These are phyloP conservation scores for Pythium diclinum DNA, from an alignment of 352 stramenopile species.

Conservation along the genomic window DNA sequence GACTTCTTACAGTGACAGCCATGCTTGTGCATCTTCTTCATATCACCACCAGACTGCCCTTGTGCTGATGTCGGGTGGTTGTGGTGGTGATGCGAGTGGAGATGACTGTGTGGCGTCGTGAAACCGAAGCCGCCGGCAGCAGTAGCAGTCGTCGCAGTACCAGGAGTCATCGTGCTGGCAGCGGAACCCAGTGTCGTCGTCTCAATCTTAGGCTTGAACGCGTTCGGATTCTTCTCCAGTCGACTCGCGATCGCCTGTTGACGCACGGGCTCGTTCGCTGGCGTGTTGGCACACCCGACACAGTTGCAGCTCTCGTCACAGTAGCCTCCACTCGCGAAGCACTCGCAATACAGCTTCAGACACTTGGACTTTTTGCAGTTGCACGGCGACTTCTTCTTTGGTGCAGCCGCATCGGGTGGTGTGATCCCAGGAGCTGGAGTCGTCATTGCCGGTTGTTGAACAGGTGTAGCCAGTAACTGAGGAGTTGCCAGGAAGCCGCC, in stretches of 20 bases:
- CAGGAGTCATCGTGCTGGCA: background rate
- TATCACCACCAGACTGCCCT: conserved; percentile 12
- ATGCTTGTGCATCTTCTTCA: conserved; percentile 90
- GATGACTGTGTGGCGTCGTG: conserved; percentile 20
- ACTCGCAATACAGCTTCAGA: conserved; percentile 97
- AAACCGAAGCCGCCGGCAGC: conserved; percentile 10
- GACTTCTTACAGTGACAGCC: conserved; percentile 97
- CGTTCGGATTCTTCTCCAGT: conserved; percentile 92
- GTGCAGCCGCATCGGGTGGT: conserved; percentile 5
- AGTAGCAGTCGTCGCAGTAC: background rate
- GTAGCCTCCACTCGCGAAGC: conserved; percentile 91
- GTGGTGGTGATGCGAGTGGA: conserved; percentile 9
- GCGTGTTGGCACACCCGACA: conserved; percentile 88
- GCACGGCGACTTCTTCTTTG: conserved; percentile 78
- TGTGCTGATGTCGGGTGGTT: background rate
- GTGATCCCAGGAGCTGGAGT: conserved; percentile 2
- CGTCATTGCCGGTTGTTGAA: conserved; percentile 9
- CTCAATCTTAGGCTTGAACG: conserved; percentile 96
- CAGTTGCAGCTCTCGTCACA: conserved; percentile 94
- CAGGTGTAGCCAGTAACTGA: conserved; percentile 27
- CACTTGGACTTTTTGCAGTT: conserved; percentile 98
- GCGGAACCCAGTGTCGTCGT: conserved; percentile 3
- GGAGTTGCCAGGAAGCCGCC: conserved; percentile 9
- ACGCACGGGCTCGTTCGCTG: conserved; percentile 56
- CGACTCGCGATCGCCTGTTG: conserved; percentile 87